Evolutionary conservation across 331 rosid genomes (phyloP), one percentile per base, ranked within the genome.

Genomic region (Quercus phellos): DNA sequence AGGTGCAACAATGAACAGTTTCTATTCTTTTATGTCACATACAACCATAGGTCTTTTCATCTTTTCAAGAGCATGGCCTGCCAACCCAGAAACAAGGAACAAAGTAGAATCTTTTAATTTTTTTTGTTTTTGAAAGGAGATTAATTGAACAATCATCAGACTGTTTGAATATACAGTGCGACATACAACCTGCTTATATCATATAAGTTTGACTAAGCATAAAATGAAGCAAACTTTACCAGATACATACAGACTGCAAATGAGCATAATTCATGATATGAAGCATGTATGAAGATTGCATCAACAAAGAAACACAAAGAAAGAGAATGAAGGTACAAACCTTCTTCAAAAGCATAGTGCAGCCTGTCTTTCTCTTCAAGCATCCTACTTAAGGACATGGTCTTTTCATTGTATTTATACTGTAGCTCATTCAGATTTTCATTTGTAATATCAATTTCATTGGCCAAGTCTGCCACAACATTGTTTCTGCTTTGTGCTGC

Each of bases 301-400:
- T 50, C 43, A 55, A 78, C 43, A 60, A 64, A 76, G 4, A 73
- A 32, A 82, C 58, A 55, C 53, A 82, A 51, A 56, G 43, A 77
- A 14, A 78, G 53, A 68, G 59, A 30, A 67, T 51, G 50, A 63
- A 22, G 77, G 59, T 73, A 67, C 69, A 79, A 74, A 95, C 99
- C 97, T 90, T 91, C 93, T 68, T 77, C 80, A 86, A 91, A 91
- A 34, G 84, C 90, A 70, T 56, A 78, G 74, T 93, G 97, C 26
- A 95, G 91, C 82, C 56, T 84, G 79, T 95, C 99, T 77, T 91
- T 95, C 79, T 91, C 97, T 60, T 85, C 96, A 66, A 91, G 92
- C 89, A 91, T 88, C 84, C 96, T 91, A 76, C 92, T 85, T 73
- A 93, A 79, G 75, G 97, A 91, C 97, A 93, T 67, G 11, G 90